Conservation (phyloP, 176 grass and related monocot species). For the Oryza glaberrima region DNA sequence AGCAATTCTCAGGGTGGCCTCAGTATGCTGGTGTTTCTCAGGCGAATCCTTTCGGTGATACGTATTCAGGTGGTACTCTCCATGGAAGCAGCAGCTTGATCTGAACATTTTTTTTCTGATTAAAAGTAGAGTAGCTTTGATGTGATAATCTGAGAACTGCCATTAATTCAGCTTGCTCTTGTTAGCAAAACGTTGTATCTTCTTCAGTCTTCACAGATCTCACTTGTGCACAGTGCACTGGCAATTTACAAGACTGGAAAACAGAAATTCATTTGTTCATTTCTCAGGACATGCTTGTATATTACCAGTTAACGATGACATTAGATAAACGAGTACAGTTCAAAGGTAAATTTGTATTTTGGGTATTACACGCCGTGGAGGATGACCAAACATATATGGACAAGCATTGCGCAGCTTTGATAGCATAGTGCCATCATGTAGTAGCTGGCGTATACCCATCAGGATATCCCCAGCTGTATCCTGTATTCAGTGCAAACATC, state of each 20-base stretch:
- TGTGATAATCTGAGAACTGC: not conserved
- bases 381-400: too few relatives aligned
- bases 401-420: too few relatives aligned
- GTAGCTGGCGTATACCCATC: too few relatives aligned
- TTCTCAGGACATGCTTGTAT: not conserved
- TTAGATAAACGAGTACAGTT: not conserved
- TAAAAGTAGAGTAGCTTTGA: conserved; percentile 11
- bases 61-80: conserved; percentile 32
- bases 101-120: conserved; percentile 35
- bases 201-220: not conserved
- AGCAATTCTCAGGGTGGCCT: conserved; percentile 18
- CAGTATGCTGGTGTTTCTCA: conserved; percentile 25
- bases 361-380: not conserved
- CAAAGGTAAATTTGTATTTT: not conserved
- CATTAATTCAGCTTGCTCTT: not conserved
- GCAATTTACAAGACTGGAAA: too few relatives aligned
- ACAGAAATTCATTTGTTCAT: not conserved
- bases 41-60: conserved; percentile 65
- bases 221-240: not conserved
- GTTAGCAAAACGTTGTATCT: not conserved
- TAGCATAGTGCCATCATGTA: too few relatives aligned
- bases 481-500: not conserved
- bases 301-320: not conserved
- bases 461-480: not conserved
- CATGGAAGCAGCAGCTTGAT: conserved; percentile 66